Evolutionary conservation across 129 eudicot genomes (phyloP), one percentile per base, ranked within the genome.

Genomic region (Lactuca sativa): DNA sequence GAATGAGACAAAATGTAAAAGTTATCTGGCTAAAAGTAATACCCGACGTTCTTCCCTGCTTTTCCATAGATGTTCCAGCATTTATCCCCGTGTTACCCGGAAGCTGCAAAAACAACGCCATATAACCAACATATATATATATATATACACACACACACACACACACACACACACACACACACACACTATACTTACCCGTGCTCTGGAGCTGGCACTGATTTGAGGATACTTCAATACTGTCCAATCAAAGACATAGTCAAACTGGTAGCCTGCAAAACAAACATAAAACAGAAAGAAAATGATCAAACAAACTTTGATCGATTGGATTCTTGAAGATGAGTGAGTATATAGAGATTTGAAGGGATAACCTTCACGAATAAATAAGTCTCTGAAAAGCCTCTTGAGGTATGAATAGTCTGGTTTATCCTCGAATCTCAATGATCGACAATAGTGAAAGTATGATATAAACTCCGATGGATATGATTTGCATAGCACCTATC

Each of bases 161-260:
- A 34, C 17, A 11, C 18, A 40, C 9, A 62, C 15, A 62, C 16
- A 12, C 10, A 69, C 4, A 36, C 9, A 32, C n/a, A 40, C 3
- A 47, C 21, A 40, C 21, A 38, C 0, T 63, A 62, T 56, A 70
- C 90, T 48, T 51, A 90, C 99, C 81, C 93, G 84, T 74, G 82
- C 82, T 88, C 91, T 84, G 69, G 96, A 89, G 75, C 88, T 78
- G 73, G 92, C 74, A 47, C 97, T 88, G 71, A 85, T 86, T 77
- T 95, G 99, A 73, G 99, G 99, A 81, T 95, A 95, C 85, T 95
- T 95, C 85, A 90, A 77, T 72, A 92, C 91, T 3, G 98, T 92
- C 98, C 98, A 92, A 79, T 92, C 98, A 66, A 92, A 92, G 5
- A 95, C 92, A 86, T 95, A 90, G 72, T 95, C 99, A 75, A 95